Base-by-base conservation (phyloP, 2,329 filamentous ascomycete species). In the Botrytis fabae region DNA sequence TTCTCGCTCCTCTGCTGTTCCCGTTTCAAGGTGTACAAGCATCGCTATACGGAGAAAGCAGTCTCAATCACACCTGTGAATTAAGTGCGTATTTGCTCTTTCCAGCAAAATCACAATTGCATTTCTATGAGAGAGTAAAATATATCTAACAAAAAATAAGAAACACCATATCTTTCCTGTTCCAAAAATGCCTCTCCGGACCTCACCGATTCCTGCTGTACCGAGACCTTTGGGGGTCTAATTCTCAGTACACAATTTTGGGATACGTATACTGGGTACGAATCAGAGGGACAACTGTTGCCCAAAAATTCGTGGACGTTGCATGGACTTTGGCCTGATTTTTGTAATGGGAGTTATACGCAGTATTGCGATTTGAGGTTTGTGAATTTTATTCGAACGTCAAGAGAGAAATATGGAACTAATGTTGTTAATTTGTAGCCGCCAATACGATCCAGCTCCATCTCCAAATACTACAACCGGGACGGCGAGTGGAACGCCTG, bases 161-260 rank as follows among this genome's bases (percentile, higher is more conserved):
- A 75, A 73, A 76, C 74, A n/a, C 75, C 76, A 32, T 76, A 74
- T 70, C 81, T 86, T 46, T 89, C 87, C 1, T 89, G 87, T 81
- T 87, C 85, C 1, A 76, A 81, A 32, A 78, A 81, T 2, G 86
- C 85, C 9, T 80, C 81, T 38, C 83, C 83, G 1, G 81, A 77
- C 48, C 79, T 83, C 70, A 86, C 88, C 48, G 89, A 92, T 78
- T 86, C 86, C 1, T 92, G 90, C 84, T 92, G 90, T 77, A 84
- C 85, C 25, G 90, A 92, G 82, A 91, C 90, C 0, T 91, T 83
- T 76, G 90, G 90, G 42, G 90, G 90, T 6, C 83, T 92, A 8
- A 78, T 91, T 46, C 83, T 92, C 4, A 83, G 83, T 72, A 92
- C 90, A 0, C 89, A 91, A 75, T 90, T 89, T 80, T 92, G 90